These are phyloP conservation scores for Phanerodontia chrysosporium DNA, from an alignment of 768 basidiomycete species.

Conservation along the genomic window DNA sequence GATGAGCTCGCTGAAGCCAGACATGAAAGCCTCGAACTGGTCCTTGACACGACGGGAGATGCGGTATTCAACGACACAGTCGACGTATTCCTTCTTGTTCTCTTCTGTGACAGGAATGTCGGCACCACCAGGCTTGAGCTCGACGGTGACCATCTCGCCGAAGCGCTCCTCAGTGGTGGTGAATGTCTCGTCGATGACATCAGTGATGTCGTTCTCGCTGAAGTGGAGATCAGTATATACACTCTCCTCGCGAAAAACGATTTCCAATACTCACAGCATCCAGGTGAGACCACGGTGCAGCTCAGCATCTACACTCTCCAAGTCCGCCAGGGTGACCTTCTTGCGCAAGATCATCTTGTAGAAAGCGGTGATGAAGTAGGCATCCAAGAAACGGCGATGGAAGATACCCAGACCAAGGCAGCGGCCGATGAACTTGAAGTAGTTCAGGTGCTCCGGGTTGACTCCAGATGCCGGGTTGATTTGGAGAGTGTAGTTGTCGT, in stretches of 20 bases:
- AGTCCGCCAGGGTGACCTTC: constrained; percentile 89
- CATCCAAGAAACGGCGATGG: constrained; percentile 98
- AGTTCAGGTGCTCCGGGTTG: constrained; percentile 98
- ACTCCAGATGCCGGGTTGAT: constrained; percentile 98
- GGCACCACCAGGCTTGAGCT: constrained; percentile 84
- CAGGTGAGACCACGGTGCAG: constrained; percentile 92
- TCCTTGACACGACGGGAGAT: constrained; percentile 97
- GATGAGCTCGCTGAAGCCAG: constrained; percentile 99
- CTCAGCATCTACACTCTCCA: constrained; percentile 96
- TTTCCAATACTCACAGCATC: constrained; percentile 80
- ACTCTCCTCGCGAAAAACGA: not conserved
- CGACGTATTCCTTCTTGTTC: constrained; percentile 99
- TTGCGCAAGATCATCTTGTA: constrained; percentile 99
- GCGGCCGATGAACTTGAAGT: constrained; percentile 99
- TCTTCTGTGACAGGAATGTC: constrained; percentile 90
- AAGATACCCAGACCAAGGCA: constrained; percentile 95
- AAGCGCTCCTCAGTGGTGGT: constrained; percentile 97
- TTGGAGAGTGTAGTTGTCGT: constrained; percentile 99
- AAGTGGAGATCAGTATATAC: not conserved
- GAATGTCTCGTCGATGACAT: constrained; percentile 97
- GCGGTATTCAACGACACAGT: constrained; percentile 91
- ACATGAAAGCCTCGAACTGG: constrained; percentile 99
- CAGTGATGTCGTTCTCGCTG: constrained; percentile 95
- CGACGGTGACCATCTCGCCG: constrained; percentile 96
- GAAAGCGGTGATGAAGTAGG: constrained; percentile 98